Conservation (phyloP, 768 basidiomycete species). For the Hydnum rufescens region DNA sequence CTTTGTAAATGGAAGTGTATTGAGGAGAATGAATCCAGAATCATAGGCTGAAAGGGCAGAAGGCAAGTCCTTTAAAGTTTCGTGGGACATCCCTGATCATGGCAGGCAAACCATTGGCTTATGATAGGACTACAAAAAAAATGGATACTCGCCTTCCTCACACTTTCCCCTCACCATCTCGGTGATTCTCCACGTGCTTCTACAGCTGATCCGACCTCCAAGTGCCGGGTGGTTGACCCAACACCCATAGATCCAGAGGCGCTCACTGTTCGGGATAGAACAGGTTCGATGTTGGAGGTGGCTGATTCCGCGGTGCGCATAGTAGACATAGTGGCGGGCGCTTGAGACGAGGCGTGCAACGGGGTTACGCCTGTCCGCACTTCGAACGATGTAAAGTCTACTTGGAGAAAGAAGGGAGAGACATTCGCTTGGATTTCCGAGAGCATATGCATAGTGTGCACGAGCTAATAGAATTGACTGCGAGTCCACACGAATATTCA, state of each 20-base stretch:
- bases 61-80: conserved; percentile 22
- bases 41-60: conserved; percentile 40
- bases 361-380: too few species aligned
- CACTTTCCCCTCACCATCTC: conserved; percentile 62
- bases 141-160: conserved; percentile 36
- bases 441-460: conserved; percentile 66
- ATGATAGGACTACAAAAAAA: not conserved
- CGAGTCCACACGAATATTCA: not conserved
- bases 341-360: too few species aligned
- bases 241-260: conserved; percentile 10
- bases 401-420: conserved; percentile 34
- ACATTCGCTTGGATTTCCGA: conserved; percentile 45
- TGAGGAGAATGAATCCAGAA: conserved; percentile 34
- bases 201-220: conserved; percentile 33
- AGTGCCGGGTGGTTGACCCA: conserved; percentile 6
- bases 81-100: conserved; percentile 51
- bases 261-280: conserved; percentile 9
- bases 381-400: conserved; percentile 27
- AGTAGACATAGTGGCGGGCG: not conserved
- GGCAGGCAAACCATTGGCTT: not conserved
- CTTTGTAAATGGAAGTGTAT: conserved; percentile 19
- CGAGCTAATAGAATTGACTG: conserved; percentile 50
- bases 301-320: not conserved
- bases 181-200: conserved; percentile 50
- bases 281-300: conserved; percentile 7